These are phyloP conservation scores for Petunia secreta DNA, from an alignment of 257 asterid genomes.

Conservation along the genomic window DNA sequence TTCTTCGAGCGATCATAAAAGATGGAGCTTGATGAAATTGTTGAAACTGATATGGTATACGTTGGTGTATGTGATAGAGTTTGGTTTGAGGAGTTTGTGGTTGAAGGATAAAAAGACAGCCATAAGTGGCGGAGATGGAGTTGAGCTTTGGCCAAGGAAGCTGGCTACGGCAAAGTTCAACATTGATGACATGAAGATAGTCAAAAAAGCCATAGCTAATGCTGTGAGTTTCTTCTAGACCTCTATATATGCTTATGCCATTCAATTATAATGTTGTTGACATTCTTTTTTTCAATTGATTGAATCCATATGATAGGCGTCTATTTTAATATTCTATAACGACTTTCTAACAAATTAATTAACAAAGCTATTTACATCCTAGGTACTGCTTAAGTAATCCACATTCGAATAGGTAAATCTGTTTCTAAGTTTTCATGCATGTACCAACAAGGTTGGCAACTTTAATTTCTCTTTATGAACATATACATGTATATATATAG, in stretches of 20 bases:
- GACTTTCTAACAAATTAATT: background rate
- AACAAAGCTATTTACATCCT: background rate
- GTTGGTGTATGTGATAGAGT: slow-evolving; percentile 35
- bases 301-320: too few species aligned
- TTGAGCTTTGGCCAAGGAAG: slow-evolving; percentile 57
- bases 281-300: background rate
- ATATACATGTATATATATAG: too few species aligned
- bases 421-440: too few species aligned
- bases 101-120: slow-evolving; percentile 43
- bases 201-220: slow-evolving; percentile 34
- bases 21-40: slow-evolving; percentile 38
- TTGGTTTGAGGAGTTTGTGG: slow-evolving; percentile 42
- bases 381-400: background rate
- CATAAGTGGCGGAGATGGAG: slow-evolving; percentile 50
- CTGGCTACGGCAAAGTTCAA: slow-evolving; percentile 46
- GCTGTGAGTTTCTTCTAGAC: slow-evolving; percentile 31
- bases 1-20: slow-evolving; percentile 10
- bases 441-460: too few species aligned
- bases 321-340: too few species aligned
- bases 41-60: slow-evolving; percentile 43
- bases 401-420: background rate
- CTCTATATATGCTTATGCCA: background rate
- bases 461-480: too few species aligned
- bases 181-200: slow-evolving; percentile 45
- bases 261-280: background rate